Base-by-base conservation (phyloP, 345 rosid species). In the Salix dunnii region DNA sequence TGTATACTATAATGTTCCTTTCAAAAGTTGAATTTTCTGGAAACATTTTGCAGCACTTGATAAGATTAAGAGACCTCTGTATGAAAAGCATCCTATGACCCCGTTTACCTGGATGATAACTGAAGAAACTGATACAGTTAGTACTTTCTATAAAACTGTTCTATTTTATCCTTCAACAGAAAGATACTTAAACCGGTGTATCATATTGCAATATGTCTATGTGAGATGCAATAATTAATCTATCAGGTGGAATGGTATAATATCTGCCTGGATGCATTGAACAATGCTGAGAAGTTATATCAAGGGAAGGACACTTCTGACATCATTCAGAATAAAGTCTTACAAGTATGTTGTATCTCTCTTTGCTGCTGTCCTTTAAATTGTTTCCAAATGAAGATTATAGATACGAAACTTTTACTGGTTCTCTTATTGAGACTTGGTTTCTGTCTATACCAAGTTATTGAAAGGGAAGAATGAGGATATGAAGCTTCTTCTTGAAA, bases 21-120 rank as follows among this genome's bases (percentile, higher is more conserved):
- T 38, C 10, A 20, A 14, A 67, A 53, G 48, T 70, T 35, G n/a
- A 28, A 68, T 65, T 36, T 70, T 42, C 38, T 65, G 10, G 77
- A 69, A 63, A 68, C 71, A 73, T 58, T 78, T 72, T 84, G 87
- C 88, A 96, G 99, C 89, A 71, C 91, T 96, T 85, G 92, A 96
- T 77, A 89, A 89, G 89, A 87, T 90, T 71, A 89, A 87, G 85
- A 89, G 94, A 77, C 99, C 99, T 48, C 75, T 96, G 77, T 96
- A 96, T 82, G 94, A 88, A 74, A 96, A 92, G 83, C 99, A 94
- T 90, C 97, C 97, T 33, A 93, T 94, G 98, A 79, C 85, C 67
- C 90, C 92, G 79, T 94, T 88, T 90, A 88, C 98, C 67, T 96
- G 97, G 99, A 94, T 95, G 21, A 73, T 86, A 60, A 90, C 92